Evolutionary conservation across 2,329 filamentous ascomycete species (phyloP), one percentile per base, ranked within the genome.

Genomic region (Botrytis byssoidea): DNA sequence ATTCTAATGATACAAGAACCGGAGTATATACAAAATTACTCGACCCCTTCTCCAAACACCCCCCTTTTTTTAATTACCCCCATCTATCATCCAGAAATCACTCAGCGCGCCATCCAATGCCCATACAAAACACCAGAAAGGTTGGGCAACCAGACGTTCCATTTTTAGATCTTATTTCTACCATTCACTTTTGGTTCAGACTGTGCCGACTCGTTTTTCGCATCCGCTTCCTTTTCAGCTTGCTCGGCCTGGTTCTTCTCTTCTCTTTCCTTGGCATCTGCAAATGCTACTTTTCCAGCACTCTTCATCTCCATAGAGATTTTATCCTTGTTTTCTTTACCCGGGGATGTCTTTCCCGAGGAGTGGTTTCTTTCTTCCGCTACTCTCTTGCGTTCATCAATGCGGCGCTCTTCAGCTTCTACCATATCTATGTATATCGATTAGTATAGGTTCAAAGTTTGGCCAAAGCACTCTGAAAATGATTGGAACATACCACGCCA

Each of bases 401-500:
- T 83, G 70, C 85, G 83, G 75, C 87, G 86, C 85, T 95, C 93
- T 85, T 95, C 93, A 32, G 93, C 90, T 75, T 89, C 92, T 68
- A 95, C 91, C 92, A 95, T 95, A 79, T 95, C 92, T 92, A 79
- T 90, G 44, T 61, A 32, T 3, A 67, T 32, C 40, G 48, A 79
- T 80, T 74, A 79, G 75, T 66, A 55, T 46, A 1, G 20, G 22
- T 44, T 60, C 29, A 51, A 35, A 25, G 48, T 51, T 55, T 57
- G 51, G 51, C 61, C 3, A 69, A 10, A 44, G n/a, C 4, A 32
- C 37, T 18, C 22, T 69, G n/a, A 14, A 60, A 40, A 29, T 70
- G 66, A 67, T n/a, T 60, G 60, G 44, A 76, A 84, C 89, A 81
- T 83, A 92, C 91, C 91, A 86, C 90, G 96, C 96, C 96, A 99